Conservation (phyloP, 169 alveolate species). For the Eimeria tenella region DNA sequence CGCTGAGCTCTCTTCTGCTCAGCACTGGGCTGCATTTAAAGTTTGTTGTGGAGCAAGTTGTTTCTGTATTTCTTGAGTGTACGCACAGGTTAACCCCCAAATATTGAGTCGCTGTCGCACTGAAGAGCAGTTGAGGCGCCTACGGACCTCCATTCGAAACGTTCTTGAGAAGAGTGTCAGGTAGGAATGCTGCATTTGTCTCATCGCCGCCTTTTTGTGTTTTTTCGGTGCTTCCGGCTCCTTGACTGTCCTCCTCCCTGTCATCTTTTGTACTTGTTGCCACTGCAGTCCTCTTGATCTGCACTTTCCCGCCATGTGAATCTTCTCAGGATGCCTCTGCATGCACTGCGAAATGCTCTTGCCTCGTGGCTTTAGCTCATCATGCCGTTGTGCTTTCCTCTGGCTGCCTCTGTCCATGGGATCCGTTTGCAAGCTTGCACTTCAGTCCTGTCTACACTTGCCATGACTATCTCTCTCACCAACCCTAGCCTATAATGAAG, state of each 20-base stretch:
- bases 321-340: too few species aligned
- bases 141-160: constrained; percentile 59
- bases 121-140: constrained; percentile 62
- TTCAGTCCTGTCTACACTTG: too few species aligned
- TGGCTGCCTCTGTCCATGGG: too few species aligned
- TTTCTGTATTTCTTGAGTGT: background rate
- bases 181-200: constrained; percentile 1
- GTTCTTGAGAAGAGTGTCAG: constrained; percentile 62
- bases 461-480: background rate
- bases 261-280: background rate
- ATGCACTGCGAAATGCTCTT: too few species aligned
- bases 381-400: too few species aligned
- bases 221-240: background rate
- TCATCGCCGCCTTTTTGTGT: background rate
- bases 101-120: constrained; percentile 64
- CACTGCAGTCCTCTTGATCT: background rate
- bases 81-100: constrained; percentile 70
- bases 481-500: background rate
- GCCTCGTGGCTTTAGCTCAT: too few species aligned
- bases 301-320: background rate
- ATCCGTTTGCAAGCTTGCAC: too few species aligned
- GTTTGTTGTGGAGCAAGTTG: background rate
- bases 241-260: background rate
- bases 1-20: too few species aligned
- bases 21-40: too few species aligned